Evolutionary conservation across 1,284 basidiomycete genomes (phyloP), one percentile per base, ranked within the genome.

Genomic region (Vanrija sp.): DNA sequence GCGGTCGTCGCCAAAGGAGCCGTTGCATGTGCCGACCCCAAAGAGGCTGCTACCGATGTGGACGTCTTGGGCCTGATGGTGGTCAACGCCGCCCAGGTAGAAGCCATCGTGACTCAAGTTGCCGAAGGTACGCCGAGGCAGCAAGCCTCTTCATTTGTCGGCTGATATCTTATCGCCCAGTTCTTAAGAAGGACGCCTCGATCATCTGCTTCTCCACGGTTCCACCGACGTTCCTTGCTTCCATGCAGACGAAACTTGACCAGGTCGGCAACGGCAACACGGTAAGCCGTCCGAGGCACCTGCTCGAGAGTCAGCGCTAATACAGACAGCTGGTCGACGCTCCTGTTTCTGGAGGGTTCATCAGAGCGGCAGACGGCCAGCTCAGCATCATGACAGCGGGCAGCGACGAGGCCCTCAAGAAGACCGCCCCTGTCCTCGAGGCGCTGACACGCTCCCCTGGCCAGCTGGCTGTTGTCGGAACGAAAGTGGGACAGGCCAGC

Each of bases 161-260:
- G n/a, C 12, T 35, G 12, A 38, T 45, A n/a, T 31, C 18, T 43
- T 18, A 41, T 27, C 7, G 20, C n/a, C 14, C 44, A 68, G 71
- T 59, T 7, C 64, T 76, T 8, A 46, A 66, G 15, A 42, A 62
- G 15, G 61, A 64, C 16, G 61, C 75, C 1, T 53, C 60, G 14
- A 64, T 77, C 47, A 66, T 77, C 24, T 66, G 71, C 25, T 75
- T 73, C 57, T 75, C 75, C 0, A 77, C 75, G 3, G 72, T 74
- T 20, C 68, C 74, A 0, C 74, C 75, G 1, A 65, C 62, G 14
- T 69, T 66, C 42, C 58, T 71, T 2, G 49, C 53, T 1, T 54
- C 56, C 4, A 50, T 76, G 10, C 58, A 58, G 12, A 48, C 62
- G n/a, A 59, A 65, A 6, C 63, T 75, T 7, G 31, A 31, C 31